Conservation (phyloP, 495 filamentous ascomycete genomes). For the Melanomma pulvis-pyrius region DNA sequence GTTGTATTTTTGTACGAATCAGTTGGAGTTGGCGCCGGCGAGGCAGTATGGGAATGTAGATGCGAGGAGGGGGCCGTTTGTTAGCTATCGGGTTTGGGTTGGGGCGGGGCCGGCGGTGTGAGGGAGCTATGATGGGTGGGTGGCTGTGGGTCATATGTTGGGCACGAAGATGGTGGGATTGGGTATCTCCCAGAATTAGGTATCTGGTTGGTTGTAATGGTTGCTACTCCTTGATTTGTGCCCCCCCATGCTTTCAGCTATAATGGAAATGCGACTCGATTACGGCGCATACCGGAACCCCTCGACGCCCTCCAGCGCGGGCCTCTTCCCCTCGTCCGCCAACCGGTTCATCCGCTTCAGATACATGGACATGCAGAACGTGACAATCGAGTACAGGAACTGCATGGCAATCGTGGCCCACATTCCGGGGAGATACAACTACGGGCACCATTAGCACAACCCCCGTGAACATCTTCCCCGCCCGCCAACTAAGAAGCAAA, state of each 20-base stretch:
- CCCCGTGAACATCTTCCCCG: not conserved
- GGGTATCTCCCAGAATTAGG: too few species aligned
- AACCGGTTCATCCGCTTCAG: slow-evolving; percentile 10
- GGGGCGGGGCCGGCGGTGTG: slow-evolving; percentile 37
- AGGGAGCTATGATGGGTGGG: not conserved
- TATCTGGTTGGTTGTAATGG: too few species aligned
- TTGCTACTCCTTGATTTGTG: too few species aligned
- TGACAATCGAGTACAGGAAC: slow-evolving; percentile 12
- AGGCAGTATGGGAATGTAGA: slow-evolving; percentile 40
- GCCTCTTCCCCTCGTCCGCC: slow-evolving; percentile 18
- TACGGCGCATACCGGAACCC: slow-evolving; percentile 16
- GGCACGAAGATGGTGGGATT: too few species aligned
- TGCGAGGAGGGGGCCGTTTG: slow-evolving; percentile 35
- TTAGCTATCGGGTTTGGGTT: slow-evolving; percentile 37
- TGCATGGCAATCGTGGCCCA: slow-evolving; percentile 23
- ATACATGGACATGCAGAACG: slow-evolving; percentile 18
- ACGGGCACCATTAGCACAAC: not conserved
- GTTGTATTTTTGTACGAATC: slow-evolving; percentile 41
- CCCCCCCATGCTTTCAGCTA: too few species aligned
- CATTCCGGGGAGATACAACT: slow-evolving; percentile 19
- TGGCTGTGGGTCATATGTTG: not conserved
- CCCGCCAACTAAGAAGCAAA: not conserved
- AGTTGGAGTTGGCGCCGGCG: slow-evolving; percentile 33
- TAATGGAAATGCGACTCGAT: too few species aligned
- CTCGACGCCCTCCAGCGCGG: slow-evolving; percentile 13